Evolutionary conservation across 371 early-diverging fungal species (phyloP), one percentile per base, ranked within the genome.

Genomic region (Circinella umbellata): DNA sequence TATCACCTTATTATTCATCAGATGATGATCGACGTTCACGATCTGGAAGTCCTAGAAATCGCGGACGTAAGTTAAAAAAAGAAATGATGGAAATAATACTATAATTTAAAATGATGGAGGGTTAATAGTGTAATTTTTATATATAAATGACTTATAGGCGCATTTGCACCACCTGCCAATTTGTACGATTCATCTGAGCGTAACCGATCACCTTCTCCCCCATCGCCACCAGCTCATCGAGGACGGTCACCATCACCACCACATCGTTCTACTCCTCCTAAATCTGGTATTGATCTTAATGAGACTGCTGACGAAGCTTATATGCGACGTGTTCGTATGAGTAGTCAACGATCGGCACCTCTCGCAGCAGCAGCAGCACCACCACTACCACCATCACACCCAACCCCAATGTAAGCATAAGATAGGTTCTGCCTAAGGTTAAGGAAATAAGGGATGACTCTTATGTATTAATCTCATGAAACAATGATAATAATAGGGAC

Each of bases 301-400:
- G 83, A 83, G 35, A 80, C 90, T 1, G 92, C 91, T 37, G 92
- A 92, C 35, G 93, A 93, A 69, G 93, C 90, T 8, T 92, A 90
- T 73, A 75, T 86, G 64, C 80, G 91, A 38, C 81, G 93, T 61
- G 79, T 88, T 10, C 75, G 72, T 17, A 20, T 67, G 55, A 63
- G 67, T 14, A 55, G 60, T 13, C 67, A 67, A 36, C 63, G 72
- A 4, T 36, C 54, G 1, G 39, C 42, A 4, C n/a, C 51, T 51
- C 1, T 27, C 27, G 27, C 62, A 34, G 10, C 20, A n/a, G n/a
- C n/a, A n/a, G n/a, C n/a, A n/a, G n/a, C n/a, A n/a, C n/a, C n/a
- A n/a, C n/a, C n/a, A n/a, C n/a, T n/a, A 46, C 49, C 48, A 53
- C 55, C 18, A 7, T 20, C 49, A n/a, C 39, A 27, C 17, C 39